Base-by-base conservation (phyloP, 2,329 filamentous ascomycete genomes). In the Talaromyces islandicus region DNA sequence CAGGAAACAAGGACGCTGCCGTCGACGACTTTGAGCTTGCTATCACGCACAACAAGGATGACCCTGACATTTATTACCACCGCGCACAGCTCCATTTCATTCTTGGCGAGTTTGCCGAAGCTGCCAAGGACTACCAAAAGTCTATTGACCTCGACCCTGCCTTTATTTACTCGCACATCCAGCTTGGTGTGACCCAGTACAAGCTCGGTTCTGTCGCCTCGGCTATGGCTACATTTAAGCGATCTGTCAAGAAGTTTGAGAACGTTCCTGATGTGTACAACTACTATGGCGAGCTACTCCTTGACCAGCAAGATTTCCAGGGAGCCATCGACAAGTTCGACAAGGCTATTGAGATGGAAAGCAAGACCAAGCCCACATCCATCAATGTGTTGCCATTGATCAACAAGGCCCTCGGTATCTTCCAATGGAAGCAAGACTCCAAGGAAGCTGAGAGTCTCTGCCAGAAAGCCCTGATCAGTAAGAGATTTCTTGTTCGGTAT, bases 141-240 rank as follows among this genome's bases (percentile, higher is more conserved):
- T 97, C 94, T 2, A 99, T 99, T 70, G 94, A 99, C 69, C 85
- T 99, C 30, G 94, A 99, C 81, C 85, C 87, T 68, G 88, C 91
- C 67, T 99, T 99, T 78, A 99, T 99, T 80, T 99, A 96, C 84
- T 97, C 93, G 7, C 94, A 99, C 80, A 99, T 99, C 71, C 94
- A 99, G 78, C 90, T 99, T 50, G 94, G 94, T 75, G 94, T 99
- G 57, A 99, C 94, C 55, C 94, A 99, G 78, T 99, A 99, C 83
- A 99, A 99, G 87, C 95, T 97, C 89, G 94, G 94, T 67, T 96
- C 91, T 30, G 90, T 99, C 61, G 94, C 94, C 7, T 97, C 92
- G 9, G 96, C 92, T 53, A 97, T 97, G 92, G 93, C 94, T 38
- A 99, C 94, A 6, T 97, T 99, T 87, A 87, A 93, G 68, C 85